These are phyloP conservation scores for Daldinia bambusicola DNA, from an alignment of 495 filamentous ascomycete species.

Conservation along the genomic window DNA sequence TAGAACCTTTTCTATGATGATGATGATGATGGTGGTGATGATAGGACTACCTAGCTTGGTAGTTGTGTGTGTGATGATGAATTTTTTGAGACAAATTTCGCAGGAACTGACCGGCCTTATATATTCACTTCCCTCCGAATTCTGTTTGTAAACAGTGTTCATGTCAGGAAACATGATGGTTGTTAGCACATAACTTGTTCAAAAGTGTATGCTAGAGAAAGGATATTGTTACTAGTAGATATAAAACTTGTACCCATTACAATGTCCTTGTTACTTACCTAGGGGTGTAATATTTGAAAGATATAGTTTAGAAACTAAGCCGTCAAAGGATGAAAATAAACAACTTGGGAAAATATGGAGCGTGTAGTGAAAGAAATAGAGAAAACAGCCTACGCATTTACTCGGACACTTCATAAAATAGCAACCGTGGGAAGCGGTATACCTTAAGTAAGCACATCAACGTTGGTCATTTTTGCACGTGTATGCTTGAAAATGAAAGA, in stretches of 20 bases:
- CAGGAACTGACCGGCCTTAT: not conserved
- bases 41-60: not conserved
- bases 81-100: not conserved
- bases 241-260: not conserved
- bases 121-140: not conserved
- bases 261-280: not conserved
- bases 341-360: too few species aligned
- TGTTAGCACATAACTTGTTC: not conserved
- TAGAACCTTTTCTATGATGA: not conserved
- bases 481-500: constrained; percentile 39
- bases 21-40: not conserved
- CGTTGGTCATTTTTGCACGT: constrained; percentile 29
- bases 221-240: not conserved
- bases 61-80: constrained; percentile 1
- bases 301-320: not conserved
- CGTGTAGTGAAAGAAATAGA: not conserved
- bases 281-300: not conserved
- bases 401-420: constrained; percentile 39
- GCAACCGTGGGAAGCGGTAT: constrained; percentile 25
- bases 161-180: not conserved
- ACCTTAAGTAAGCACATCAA: constrained; percentile 16
- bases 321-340: not conserved
- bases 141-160: not conserved
- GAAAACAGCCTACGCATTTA: constrained; percentile 35
- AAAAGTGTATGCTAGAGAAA: not conserved